These are phyloP conservation scores for Schwanniomyces occidentalis DNA, from an alignment of 805 yeast genomes.

Conservation along the genomic window DNA sequence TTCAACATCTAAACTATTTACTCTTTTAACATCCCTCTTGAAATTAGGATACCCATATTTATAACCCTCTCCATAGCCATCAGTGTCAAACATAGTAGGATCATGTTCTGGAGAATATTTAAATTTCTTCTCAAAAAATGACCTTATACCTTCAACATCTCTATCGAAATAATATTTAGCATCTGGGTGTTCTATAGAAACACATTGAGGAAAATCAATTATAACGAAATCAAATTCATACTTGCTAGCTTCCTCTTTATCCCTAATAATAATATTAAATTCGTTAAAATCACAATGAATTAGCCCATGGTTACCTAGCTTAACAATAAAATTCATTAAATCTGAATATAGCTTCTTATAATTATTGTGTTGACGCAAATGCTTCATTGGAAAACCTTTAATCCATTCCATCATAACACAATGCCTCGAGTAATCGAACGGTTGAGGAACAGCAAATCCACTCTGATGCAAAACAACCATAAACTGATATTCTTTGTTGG, in stretches of 20 bases:
- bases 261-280: conserved; percentile 86
- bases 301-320: conserved; percentile 81
- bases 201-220: conserved; percentile 98
- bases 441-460: conserved; percentile 85
- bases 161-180: conserved; percentile 87
- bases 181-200: conserved; percentile 86
- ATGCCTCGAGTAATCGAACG: conserved; percentile 88
- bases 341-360: conserved; percentile 76
- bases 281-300: conserved; percentile 98
- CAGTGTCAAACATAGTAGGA: conserved; percentile 69
- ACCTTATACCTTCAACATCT: conserved; percentile 87
- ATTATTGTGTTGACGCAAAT: conserved; percentile 67
- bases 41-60: conserved; percentile 78
- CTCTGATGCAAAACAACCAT: conserved; percentile 72
- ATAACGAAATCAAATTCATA: conserved; percentile 76
- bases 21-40: conserved; percentile 69
- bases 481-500: conserved; percentile 87
- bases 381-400: conserved; percentile 88
- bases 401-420: conserved; percentile 91
- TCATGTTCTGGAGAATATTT: conserved; percentile 72
- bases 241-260: conserved; percentile 49
- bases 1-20: conserved; percentile 71
- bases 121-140: conserved; percentile 78
- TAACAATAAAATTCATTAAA: conserved; percentile 83
- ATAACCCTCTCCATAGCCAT: conserved; percentile 80